Evolutionary conservation across 495 filamentous ascomycete species (phyloP), one percentile per base, ranked within the genome.

Genomic region (Penicilliopsis zonata): DNA sequence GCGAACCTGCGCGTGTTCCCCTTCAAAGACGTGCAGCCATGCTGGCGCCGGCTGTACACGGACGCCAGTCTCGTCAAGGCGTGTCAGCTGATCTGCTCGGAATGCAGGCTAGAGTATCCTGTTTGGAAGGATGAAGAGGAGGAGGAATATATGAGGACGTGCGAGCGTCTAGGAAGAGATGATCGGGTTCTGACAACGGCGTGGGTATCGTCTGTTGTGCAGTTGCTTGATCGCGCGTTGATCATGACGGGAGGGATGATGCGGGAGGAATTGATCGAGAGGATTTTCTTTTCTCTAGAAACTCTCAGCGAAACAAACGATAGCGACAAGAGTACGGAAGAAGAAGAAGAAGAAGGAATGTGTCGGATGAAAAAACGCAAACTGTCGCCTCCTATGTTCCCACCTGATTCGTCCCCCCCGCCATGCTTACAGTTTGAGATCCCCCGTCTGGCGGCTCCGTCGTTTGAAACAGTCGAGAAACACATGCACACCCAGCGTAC

Each of bases 21-120:
- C 3, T 94, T 78, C 57, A 75, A 70, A 42, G 68, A 84, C 37
- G 80, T 93, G 3, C 74, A 84, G 0, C 30, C 41, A 2, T 79
- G 75, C 48, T 94, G 86, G 86, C 67, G 75, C 10, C 65, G 75
- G 31, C 59, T 92, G 9, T 92, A 81, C 50, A 83, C 78, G 0
- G 81, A 90, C 43, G 83, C 81, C 15, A 75, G 71, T 28, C 68
- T 92, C 12, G 49, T 81, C 39, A 76, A 80, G 37, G 65, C 66
- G 35, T 46, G 73, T 43, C 38, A 57, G 26, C 30, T 53, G 9
- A 59, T 69, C 30, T 34, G 52, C 36, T 26, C 36, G 2, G 40
- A 41, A 16, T 46, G 48, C 30, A 43, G 33, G 13, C 29, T 53
- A 14, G 28, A 18, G 12, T 18, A 19, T 5, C 18, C 35, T 13